Conservation (phyloP, 2,329 filamentous ascomycete genomes). For the Ampelomyces quisqualis region DNA sequence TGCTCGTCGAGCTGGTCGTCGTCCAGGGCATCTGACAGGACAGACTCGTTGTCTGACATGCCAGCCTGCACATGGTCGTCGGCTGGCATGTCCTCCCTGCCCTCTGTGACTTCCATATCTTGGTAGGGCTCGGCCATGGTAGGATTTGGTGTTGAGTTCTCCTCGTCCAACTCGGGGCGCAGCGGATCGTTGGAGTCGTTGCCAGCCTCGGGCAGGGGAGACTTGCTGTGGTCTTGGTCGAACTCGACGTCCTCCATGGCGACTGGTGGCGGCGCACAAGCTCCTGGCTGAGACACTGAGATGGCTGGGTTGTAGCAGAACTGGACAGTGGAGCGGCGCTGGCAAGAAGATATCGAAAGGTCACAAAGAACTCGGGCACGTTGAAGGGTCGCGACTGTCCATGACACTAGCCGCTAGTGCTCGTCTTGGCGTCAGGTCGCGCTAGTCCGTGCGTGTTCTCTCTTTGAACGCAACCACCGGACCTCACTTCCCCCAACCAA, state of each 20-base stretch:
- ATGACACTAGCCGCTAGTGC: conserved; percentile 24
- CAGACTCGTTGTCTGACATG: conserved; percentile 61
- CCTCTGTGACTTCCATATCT: conserved; percentile 50
- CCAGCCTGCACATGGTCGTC: conserved; percentile 44
- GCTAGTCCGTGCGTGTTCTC: conserved; percentile 1
- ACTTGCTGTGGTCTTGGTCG: conserved; percentile 41
- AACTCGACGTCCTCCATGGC: conserved; percentile 49
- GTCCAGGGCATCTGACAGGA: conserved; percentile 61
- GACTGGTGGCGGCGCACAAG: background rate
- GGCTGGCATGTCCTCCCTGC: conserved; percentile 40
- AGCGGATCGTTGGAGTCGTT: conserved; percentile 50
- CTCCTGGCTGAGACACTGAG: background rate
- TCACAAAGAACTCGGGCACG: conserved; percentile 7
- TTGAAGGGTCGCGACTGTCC: conserved; percentile 17
- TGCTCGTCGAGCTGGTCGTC: conserved; percentile 63
- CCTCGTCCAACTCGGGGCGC: conserved; percentile 52
- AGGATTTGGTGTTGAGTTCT: conserved; percentile 49
- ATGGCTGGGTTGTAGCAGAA: background rate
- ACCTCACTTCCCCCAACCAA: conserved; percentile 1
- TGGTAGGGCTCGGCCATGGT: conserved; percentile 47
- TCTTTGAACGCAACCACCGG: background rate
- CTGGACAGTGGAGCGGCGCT: conserved; percentile 6
- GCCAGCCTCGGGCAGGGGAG: conserved; percentile 50
- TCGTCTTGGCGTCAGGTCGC: conserved; percentile 1
- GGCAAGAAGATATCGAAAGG: conserved; percentile 9